A percentile compares a stretch with the other conserved stretches of the same genome.
Conservation (phyloP, 176 grass and related monocot genomes). For the Rhynchospora pubera region DNA sequence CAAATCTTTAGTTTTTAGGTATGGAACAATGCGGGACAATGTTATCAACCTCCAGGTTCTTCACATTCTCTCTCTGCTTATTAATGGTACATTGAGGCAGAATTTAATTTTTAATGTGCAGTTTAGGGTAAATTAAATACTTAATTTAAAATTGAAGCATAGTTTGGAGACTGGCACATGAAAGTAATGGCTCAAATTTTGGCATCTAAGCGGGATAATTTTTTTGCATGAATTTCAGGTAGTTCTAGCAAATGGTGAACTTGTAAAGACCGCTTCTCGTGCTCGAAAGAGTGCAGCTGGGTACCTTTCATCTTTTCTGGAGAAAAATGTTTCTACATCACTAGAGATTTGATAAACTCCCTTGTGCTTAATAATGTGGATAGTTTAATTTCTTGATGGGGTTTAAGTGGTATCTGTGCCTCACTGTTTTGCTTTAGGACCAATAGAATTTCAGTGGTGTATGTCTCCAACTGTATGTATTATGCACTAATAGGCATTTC, state of each 20-base stretch:
- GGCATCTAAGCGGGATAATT: background rate
- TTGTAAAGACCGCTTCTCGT: constrained; percentile 78
- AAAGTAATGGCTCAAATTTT: background rate
- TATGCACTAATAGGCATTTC: background rate
- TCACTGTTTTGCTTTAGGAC: background rate
- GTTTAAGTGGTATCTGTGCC: background rate
- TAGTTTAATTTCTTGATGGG: background rate
- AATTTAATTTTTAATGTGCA: background rate
- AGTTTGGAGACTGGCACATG: background rate
- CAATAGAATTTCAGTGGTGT: background rate
- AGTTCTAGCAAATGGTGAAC: constrained; percentile 88
- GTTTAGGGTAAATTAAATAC: background rate
- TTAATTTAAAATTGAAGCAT: background rate
- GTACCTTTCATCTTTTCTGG: constrained; percentile 37
- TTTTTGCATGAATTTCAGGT: constrained; percentile 37
- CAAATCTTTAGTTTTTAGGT: constrained; percentile 83
- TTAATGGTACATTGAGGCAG: background rate
- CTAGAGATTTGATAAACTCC: background rate
- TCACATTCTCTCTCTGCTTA: constrained; percentile 19
- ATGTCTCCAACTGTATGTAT: background rate
- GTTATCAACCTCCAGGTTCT: constrained; percentile 79
- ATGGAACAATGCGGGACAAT: constrained; percentile 99
- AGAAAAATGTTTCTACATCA: constrained; percentile 5
- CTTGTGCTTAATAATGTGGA: background rate
- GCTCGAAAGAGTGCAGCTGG: constrained; percentile 96